Evolutionary conservation across 2,329 filamentous ascomycete species (phyloP).

Genomic region (Endoconidiophora polonica): DNA sequence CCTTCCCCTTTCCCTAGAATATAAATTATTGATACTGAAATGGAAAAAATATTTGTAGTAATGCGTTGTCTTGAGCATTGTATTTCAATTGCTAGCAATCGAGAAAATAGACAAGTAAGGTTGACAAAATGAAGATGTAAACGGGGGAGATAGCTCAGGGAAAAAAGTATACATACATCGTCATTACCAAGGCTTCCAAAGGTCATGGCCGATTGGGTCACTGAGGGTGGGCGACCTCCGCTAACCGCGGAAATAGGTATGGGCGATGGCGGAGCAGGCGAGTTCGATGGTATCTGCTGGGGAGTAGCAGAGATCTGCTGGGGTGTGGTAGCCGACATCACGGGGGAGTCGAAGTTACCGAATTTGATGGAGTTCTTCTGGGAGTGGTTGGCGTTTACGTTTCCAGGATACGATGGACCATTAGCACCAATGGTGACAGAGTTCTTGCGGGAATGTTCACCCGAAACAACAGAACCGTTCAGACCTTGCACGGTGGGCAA

Average conservation of each 20-base stretch:
- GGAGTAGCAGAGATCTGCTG: slow-evolving; percentile 37
- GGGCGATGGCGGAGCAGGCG: slow-evolving; percentile 79
- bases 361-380: slow-evolving; percentile 60
- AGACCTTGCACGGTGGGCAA: slow-evolving; percentile 31
- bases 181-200: slow-evolving; percentile 76
- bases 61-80: too few relatives aligned
- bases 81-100: not conserved
- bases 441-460: slow-evolving; percentile 67
- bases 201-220: slow-evolving; percentile 54
- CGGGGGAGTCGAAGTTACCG: slow-evolving; percentile 57
- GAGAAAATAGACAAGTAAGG: slow-evolving; percentile 14
- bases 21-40: too few relatives aligned
- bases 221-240: slow-evolving; percentile 72
- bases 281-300: slow-evolving; percentile 49
- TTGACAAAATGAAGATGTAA: slow-evolving; percentile 6
- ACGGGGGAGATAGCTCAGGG: slow-evolving; percentile 7
- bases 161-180: slow-evolving; percentile 49
- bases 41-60: too few relatives aligned
- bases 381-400: slow-evolving; percentile 47
- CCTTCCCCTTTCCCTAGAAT: too few relatives aligned
- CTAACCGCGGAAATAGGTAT: slow-evolving; percentile 69
- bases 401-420: slow-evolving; percentile 58
- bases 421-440: slow-evolving; percentile 85
- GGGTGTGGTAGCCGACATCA: slow-evolving; percentile 50
- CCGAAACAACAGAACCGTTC: slow-evolving; percentile 22